phyloP scores from a whole-genome alignment of 306 rosid species.

The Crataegus laevigata region DNA sequence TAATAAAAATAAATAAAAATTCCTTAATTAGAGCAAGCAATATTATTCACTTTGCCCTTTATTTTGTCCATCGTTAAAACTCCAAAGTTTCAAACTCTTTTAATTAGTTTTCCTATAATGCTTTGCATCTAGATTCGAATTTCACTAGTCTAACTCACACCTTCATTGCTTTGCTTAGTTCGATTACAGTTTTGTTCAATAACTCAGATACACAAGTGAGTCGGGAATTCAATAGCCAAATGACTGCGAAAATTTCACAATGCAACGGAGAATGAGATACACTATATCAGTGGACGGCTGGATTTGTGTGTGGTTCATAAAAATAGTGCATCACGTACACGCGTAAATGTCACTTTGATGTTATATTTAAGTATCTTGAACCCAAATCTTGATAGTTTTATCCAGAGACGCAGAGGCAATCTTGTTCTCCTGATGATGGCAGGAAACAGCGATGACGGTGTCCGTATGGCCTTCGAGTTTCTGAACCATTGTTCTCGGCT shows the following conservation, averaged over 20 bases:
- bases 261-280: background rate
- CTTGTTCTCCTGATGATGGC: conserved; percentile 82
- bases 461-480: conserved; percentile 87
- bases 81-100: no score
- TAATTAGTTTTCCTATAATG: no score
- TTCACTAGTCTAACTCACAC: no score
- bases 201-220: background rate
- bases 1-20: no score
- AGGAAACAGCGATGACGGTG: conserved; percentile 70
- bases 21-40: no score
- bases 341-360: background rate
- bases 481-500: conserved; percentile 70
- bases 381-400: conserved; percentile 74
- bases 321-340: no score
- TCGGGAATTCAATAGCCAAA: no score
- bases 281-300: background rate
- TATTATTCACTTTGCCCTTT: no score
- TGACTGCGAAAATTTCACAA: no score
- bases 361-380: background rate
- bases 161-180: background rate
- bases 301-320: background rate
- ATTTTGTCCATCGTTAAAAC: no score
- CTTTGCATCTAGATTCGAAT: no score
- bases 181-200: background rate
- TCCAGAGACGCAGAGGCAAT: conserved; percentile 92